Percentiles rank a stretch among this genome's conserved stretches.
Conservation (phyloP, 2,329 filamentous ascomycete genomes). For the Colletotrichum simmondsii region DNA sequence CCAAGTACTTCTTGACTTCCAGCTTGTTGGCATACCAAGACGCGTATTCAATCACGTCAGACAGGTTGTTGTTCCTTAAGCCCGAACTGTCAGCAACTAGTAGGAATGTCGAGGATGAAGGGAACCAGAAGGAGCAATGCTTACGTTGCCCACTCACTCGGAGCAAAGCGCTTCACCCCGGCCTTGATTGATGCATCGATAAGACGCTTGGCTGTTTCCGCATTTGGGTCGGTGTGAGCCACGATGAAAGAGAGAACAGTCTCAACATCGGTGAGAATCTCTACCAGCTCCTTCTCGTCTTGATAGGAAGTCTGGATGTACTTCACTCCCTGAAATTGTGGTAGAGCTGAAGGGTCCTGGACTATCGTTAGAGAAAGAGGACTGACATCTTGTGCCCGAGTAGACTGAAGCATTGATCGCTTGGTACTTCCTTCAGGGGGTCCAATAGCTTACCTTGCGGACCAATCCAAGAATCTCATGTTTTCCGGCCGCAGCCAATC, state of each 20-base stretch:
- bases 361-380: not conserved
- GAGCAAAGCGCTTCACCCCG: constrained; percentile 70
- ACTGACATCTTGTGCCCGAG: not conserved
- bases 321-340: constrained; percentile 42
- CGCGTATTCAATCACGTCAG: constrained; percentile 14
- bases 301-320: constrained; percentile 58
- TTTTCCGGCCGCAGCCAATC: constrained; percentile 27
- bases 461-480: constrained; percentile 41
- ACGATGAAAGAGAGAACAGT: constrained; percentile 64
- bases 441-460: constrained; percentile 36
- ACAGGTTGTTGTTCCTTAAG: not conserved
- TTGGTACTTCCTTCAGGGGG: accelerated
- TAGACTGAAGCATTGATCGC: not conserved
- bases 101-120: accelerated
- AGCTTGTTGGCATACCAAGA: constrained; percentile 53
- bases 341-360: constrained; percentile 35
- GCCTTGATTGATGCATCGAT: constrained; percentile 69
- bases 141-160: constrained; percentile 66
- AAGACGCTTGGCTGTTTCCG: constrained; percentile 62
- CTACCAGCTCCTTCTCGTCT: constrained; percentile 48
- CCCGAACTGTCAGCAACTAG: not conserved
- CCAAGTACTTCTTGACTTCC: constrained; percentile 50
- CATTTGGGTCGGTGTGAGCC: constrained; percentile 42
- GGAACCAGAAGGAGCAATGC: not conserved
- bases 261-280: constrained; percentile 56